phyloP scores from a whole-genome alignment of 225 moss, liverwort and hornwort species.

The Polytrichum formosum region DNA sequence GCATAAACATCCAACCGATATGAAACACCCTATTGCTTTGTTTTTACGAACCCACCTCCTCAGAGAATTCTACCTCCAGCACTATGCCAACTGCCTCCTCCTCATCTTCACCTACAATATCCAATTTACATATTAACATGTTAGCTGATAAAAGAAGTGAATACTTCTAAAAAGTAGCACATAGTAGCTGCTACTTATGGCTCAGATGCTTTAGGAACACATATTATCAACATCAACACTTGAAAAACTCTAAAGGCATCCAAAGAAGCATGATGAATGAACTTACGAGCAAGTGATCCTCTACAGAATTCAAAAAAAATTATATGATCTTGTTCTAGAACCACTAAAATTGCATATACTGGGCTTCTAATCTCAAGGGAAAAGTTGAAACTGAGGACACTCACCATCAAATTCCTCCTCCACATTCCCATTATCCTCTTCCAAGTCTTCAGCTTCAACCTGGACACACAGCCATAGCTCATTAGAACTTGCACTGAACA shows the following conservation, averaged over 20 bases:
- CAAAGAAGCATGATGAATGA: too few relatives aligned
- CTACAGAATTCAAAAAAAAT: too few relatives aligned
- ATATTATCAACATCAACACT: too few relatives aligned
- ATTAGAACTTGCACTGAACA: background rate
- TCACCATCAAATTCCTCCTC: constrained; percentile 53
- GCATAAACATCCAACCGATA: too few relatives aligned
- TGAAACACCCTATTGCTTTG: too few relatives aligned
- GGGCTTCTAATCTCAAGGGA: background rate
- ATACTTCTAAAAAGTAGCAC: too few relatives aligned
- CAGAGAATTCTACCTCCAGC: constrained; percentile 58
- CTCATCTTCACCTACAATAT: constrained; percentile 50
- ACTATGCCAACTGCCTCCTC: constrained; percentile 63
- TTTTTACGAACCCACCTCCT: constrained; percentile 44
- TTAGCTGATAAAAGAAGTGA: background rate
- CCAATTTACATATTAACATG: constrained; percentile 2
- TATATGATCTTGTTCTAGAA: too few relatives aligned
- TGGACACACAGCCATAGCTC: constrained; percentile 19
- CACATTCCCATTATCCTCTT: constrained; percentile 57
- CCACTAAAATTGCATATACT: too few relatives aligned
- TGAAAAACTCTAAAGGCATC: too few relatives aligned
- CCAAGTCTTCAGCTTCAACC: constrained; percentile 71
- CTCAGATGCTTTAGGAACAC: too few relatives aligned
- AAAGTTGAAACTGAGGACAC: background rate
- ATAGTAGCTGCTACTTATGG: too few relatives aligned
- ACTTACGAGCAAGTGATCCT: too few relatives aligned